Conservation (phyloP, 495 filamentous ascomycete genomes). For the Aspergillus haitiensis region DNA sequence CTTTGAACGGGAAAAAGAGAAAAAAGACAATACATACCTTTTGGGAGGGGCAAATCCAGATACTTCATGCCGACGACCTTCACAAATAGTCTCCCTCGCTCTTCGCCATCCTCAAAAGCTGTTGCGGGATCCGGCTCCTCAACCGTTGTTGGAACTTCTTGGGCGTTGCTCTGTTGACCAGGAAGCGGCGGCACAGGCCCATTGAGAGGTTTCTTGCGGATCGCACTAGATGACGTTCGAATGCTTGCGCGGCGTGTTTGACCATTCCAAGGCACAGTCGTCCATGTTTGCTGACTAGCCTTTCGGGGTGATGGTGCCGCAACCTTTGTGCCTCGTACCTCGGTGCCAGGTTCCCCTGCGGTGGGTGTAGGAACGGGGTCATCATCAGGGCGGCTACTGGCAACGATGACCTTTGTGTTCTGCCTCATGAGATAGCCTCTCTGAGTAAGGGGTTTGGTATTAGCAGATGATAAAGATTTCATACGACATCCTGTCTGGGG, state of each 20-base stretch:
- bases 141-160: conserved; percentile 57
- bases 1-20: not conserved
- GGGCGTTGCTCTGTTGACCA: conserved; percentile 78
- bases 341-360: conserved; percentile 51
- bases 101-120: conserved; percentile 71
- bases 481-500: conserved; percentile 10
- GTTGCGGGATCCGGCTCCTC: conserved; percentile 60
- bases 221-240: conserved; percentile 56
- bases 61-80: conserved; percentile 98
- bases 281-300: conserved; percentile 81
- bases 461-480: conserved; percentile 48
- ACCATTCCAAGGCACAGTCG: conserved; percentile 93
- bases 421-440: conserved; percentile 98
- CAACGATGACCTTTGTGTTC: conserved; percentile 95
- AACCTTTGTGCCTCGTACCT: conserved; percentile 58
- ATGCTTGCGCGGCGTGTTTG: conserved; percentile 68
- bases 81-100: conserved; percentile 91
- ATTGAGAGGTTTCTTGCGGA: conserved; percentile 61
- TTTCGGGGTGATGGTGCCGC: conserved; percentile 74
- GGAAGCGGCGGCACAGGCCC: conserved; percentile 80
- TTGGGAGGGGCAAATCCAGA: conserved; percentile 84
- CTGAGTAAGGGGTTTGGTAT: conserved; percentile 62
- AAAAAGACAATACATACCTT: conserved; percentile 58
- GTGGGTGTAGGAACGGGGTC: conserved; percentile 38
- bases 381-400: conserved; percentile 64